Percentiles rank a stretch among this genome's conserved stretches.
Evolutionary conservation across 208 protist species (phyloP).

Genomic region (Strigomonas galati): DNA sequence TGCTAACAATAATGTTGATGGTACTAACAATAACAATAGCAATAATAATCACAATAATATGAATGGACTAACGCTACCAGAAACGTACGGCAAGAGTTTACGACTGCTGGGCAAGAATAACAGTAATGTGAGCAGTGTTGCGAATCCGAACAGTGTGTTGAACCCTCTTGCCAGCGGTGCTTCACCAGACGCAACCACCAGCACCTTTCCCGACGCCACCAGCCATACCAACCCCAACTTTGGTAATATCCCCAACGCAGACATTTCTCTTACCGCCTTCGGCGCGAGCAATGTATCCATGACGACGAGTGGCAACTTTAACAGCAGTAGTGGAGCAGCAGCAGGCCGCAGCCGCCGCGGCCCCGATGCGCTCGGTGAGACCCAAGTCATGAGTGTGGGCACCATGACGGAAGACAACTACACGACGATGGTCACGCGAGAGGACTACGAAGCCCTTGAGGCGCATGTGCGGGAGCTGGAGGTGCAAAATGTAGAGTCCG

Average conservation of each 20-base stretch:
- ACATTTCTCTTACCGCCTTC: too few relatives aligned
- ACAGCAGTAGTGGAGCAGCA: not conserved
- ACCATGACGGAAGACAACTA: slow-evolving; percentile 74
- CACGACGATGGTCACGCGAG: slow-evolving; percentile 38
- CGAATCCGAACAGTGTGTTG: not conserved
- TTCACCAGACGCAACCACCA: not conserved
- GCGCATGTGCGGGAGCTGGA: slow-evolving; percentile 33
- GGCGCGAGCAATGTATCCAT: not conserved
- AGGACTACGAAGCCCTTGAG: slow-evolving; percentile 46
- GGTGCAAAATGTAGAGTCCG: slow-evolving; percentile 52
- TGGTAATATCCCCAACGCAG: not conserved
- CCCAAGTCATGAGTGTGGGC: slow-evolving; percentile 44
- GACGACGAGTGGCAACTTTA: not conserved
- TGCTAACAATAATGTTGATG: too few relatives aligned
- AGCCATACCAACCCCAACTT: not conserved
- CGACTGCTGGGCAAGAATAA: slow-evolving; percentile 19
- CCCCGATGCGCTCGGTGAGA: slow-evolving; percentile 17
- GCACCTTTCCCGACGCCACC: not conserved
- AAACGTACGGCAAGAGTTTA: slow-evolving; percentile 43
- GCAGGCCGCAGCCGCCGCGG: slow-evolving; percentile 3
- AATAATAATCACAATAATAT: too few relatives aligned
- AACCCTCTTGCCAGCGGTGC: not conserved
- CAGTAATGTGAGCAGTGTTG: not conserved
- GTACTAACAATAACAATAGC: too few relatives aligned
- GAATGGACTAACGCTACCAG: slow-evolving; percentile 26